Evolutionary conservation across 1,139 yeast species (phyloP).

Genomic region (Blastobotrys petasosporus): DNA sequence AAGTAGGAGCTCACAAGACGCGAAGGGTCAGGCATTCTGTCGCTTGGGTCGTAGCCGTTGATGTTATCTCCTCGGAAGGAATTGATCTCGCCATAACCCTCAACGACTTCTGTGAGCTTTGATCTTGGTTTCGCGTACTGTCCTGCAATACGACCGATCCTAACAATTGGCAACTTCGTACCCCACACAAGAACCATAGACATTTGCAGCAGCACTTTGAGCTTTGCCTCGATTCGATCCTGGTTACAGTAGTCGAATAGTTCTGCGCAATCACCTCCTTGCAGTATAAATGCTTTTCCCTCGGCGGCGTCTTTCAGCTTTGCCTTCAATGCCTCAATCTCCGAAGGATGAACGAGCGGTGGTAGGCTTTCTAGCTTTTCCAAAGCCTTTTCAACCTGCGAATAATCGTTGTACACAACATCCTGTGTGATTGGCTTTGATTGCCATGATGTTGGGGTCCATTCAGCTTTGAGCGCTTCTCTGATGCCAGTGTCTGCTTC

Average conservation of each 20-base stretch:
- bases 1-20: slow-evolving; percentile 40
- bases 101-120: slow-evolving; percentile 37
- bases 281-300: slow-evolving; percentile 40
- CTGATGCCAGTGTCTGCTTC: not conserved
- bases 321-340: slow-evolving; percentile 33
- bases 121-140: slow-evolving; percentile 44
- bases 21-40: slow-evolving; percentile 39
- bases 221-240: slow-evolving; percentile 38
- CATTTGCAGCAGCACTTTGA: slow-evolving; percentile 41
- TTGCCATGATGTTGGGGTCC: slow-evolving; percentile 42
- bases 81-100: slow-evolving; percentile 37
- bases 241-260: slow-evolving; percentile 40
- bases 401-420: slow-evolving; percentile 38
- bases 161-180: slow-evolving; percentile 35
- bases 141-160: slow-evolving; percentile 42
- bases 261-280: slow-evolving; percentile 46
- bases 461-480: slow-evolving; percentile 16
- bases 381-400: slow-evolving; percentile 35
- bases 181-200: slow-evolving; percentile 41
- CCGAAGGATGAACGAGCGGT: slow-evolving; percentile 39
- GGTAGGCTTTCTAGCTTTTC: slow-evolving; percentile 40
- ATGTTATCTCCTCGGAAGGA: slow-evolving; percentile 42
- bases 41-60: slow-evolving; percentile 37
- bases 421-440: slow-evolving; percentile 40
- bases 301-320: slow-evolving; percentile 38